These are phyloP conservation scores for Tetrapisispora iriomotensis DNA, from an alignment of 805 yeast species.

Conservation along the genomic window DNA sequence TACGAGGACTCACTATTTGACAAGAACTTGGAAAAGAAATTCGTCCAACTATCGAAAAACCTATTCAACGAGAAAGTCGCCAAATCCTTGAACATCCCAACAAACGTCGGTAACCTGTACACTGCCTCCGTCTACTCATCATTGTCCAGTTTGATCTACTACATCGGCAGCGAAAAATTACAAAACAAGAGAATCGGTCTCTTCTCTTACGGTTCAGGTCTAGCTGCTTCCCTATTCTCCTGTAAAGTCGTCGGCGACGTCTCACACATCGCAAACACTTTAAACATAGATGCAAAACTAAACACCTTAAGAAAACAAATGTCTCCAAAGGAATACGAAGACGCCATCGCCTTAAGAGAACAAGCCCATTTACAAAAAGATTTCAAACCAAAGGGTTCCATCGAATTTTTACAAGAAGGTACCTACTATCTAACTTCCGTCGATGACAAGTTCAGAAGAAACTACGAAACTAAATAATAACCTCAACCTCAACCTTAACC, in stretches of 20 bases:
- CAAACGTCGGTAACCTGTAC: constrained; percentile 97
- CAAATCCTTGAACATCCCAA: constrained; percentile 79
- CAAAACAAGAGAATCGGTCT: constrained; percentile 81
- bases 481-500: background rate
- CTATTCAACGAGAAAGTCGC: constrained; percentile 56
- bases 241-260: constrained; percentile 75
- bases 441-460: constrained; percentile 84
- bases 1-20: constrained; percentile 76
- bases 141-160: constrained; percentile 68
- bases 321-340: constrained; percentile 75
- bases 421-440: constrained; percentile 74
- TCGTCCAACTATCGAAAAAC: constrained; percentile 67
- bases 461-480: constrained; percentile 59
- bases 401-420: constrained; percentile 62
- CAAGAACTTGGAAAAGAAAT: constrained; percentile 74
- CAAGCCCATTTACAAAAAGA: constrained; percentile 73
- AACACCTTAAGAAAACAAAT: constrained; percentile 46
- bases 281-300: constrained; percentile 61
- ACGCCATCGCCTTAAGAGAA: constrained; percentile 78
- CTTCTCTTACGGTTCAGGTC: constrained; percentile 97
- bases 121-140: constrained; percentile 89
- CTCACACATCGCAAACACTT: constrained; percentile 47
- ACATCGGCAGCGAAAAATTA: constrained; percentile 61
- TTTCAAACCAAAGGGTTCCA: constrained; percentile 69
- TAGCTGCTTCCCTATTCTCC: constrained; percentile 84